Evolutionary conservation across 1,139 yeast species (phyloP).

Genomic region (Scheffersomyces titani): DNA sequence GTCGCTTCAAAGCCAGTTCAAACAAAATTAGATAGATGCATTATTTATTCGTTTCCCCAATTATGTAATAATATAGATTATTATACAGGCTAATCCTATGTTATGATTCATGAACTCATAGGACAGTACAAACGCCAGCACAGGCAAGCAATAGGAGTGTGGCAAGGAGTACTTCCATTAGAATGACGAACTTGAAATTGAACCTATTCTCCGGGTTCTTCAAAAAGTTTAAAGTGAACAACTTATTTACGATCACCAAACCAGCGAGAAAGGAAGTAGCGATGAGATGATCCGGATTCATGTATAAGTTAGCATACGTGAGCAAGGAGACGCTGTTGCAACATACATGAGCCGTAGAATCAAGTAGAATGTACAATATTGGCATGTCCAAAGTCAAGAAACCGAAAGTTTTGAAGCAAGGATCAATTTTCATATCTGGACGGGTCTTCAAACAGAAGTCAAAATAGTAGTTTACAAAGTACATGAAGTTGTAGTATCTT

Average conservation of each 20-base stretch:
- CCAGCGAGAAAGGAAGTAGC: conserved; percentile 2
- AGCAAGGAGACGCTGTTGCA: background rate
- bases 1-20: background rate
- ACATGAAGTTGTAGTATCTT: conserved; percentile 16
- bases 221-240: conserved; percentile 22
- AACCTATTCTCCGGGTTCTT: conserved; percentile 8
- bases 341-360: background rate
- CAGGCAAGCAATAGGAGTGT: background rate
- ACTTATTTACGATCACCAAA: conserved; percentile 7
- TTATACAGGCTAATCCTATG: background rate
- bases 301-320: background rate
- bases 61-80: background rate
- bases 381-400: conserved; percentile 6
- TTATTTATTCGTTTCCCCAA: background rate
- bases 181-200: conserved; percentile 5
- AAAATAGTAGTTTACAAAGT: conserved; percentile 21
- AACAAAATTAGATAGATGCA: background rate
- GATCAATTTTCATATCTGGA: conserved; percentile 10
- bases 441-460: conserved; percentile 12
- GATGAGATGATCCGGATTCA: background rate
- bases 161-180: conserved; percentile 1
- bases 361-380: background rate
- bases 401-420: conserved; percentile 13
- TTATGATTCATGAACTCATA: background rate
- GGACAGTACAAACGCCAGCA: background rate